These are phyloP conservation scores for Cystobasidium pallidum DNA, from an alignment of 1,284 basidiomycete species.

Conservation along the genomic window DNA sequence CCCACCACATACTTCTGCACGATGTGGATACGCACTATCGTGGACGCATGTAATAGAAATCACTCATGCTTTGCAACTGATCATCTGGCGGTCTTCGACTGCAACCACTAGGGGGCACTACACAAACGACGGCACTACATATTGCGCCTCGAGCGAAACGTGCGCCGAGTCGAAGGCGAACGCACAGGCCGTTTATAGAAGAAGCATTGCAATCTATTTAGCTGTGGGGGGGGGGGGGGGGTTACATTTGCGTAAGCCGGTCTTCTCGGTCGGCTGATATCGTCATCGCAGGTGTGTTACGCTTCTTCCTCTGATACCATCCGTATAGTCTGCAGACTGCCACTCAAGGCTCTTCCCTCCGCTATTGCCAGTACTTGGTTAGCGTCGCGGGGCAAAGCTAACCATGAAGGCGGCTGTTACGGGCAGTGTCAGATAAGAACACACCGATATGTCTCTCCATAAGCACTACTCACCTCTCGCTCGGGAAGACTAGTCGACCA, in stretches of 20 bases:
- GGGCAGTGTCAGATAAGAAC: not conserved
- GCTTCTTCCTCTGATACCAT: conserved; percentile 84
- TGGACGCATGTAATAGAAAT: no score
- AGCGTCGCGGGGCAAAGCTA: conserved; percentile 47
- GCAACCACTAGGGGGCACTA: not conserved
- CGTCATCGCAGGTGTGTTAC: no score
- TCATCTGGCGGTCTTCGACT: not conserved
- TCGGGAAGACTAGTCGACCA: conserved; percentile 88
- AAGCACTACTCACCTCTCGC: conserved; percentile 61
- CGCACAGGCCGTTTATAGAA: no score
- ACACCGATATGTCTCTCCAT: no score
- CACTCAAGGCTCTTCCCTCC: conserved; percentile 76
- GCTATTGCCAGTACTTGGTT: conserved; percentile 59
- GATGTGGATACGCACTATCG: no score
- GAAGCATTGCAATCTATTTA: no score
- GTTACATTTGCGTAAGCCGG: no score
- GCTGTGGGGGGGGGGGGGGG: no score
- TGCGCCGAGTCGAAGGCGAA: no score
- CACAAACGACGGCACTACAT: not conserved
- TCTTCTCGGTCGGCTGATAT: no score
- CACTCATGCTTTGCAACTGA: not conserved
- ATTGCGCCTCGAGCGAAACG: not conserved
- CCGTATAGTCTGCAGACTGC: conserved; percentile 88
- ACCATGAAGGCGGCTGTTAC: conserved; percentile 31
- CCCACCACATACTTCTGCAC: no score